Evolutionary conservation across 345 rosid genomes (phyloP).

Genomic region (Anastatica hierochuntica): DNA sequence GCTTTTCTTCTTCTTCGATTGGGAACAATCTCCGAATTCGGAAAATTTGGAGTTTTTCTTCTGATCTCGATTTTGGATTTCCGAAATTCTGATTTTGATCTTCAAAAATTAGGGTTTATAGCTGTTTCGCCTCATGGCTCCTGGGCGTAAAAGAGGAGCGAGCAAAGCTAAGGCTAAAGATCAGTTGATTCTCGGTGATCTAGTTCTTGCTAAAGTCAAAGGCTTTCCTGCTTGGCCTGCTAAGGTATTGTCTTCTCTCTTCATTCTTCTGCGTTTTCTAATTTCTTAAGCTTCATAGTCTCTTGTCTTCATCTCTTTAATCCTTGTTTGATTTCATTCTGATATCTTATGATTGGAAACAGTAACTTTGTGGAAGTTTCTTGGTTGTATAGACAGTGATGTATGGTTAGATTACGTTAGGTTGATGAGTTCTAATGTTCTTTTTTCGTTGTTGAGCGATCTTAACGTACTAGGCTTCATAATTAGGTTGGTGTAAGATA

Average conservation of each 20-base stretch:
- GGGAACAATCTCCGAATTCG: not conserved
- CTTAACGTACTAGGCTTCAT: slow-evolving; percentile 1
- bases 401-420: not conserved
- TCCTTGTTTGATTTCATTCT: not conserved
- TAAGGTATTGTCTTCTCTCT: slow-evolving; percentile 37
- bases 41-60: slow-evolving; percentile 4
- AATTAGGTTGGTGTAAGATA: no score
- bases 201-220: slow-evolving; percentile 94
- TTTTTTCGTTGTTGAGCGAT: no score
- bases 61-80: not conserved
- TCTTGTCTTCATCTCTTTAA: not conserved
- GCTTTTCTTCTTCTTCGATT: no score
- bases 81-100: not conserved
- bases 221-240: slow-evolving; percentile 99
- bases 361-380: not conserved
- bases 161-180: slow-evolving; percentile 45
- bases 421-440: not conserved
- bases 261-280: not conserved
- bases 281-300: not conserved
- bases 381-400: not conserved
- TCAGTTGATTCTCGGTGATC: slow-evolving; percentile 81
- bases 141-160: slow-evolving; percentile 77
- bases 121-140: slow-evolving; percentile 42
- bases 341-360: slow-evolving; percentile 1
- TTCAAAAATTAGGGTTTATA: slow-evolving; percentile 25